These are phyloP conservation scores for Fusarium multiceps DNA, from an alignment of 2,329 filamentous ascomycete genomes.

Conservation along the genomic window DNA sequence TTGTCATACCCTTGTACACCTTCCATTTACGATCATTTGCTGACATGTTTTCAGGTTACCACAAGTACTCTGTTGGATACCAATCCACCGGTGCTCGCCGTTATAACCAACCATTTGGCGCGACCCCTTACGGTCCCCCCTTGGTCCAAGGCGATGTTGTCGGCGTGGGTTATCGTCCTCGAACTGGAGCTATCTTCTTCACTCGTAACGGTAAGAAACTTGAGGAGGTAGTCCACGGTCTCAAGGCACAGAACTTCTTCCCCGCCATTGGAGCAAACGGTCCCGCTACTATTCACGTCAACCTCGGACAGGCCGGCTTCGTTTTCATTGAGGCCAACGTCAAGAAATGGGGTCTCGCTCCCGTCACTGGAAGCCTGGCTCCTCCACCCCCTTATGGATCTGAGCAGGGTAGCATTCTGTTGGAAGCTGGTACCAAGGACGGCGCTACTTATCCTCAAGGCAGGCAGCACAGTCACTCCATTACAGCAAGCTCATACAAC, in stretches of 20 bases:
- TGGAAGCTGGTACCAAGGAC: conserved; percentile 83
- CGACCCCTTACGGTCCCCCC: conserved; percentile 82
- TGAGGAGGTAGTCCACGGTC: conserved; percentile 90
- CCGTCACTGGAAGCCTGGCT: conserved; percentile 93
- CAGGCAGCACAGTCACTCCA: conserved; percentile 61
- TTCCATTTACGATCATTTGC: conserved; percentile 10
- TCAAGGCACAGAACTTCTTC: conserved; percentile 97
- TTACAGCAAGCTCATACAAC: conserved; percentile 51
- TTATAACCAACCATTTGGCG: conserved; percentile 90
- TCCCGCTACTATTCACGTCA: conserved; percentile 92
- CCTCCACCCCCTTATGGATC: conserved; percentile 97
- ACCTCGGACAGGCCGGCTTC: conserved; percentile 97
- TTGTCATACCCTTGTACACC: conserved; percentile 11
- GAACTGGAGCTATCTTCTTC: conserved; percentile 96
- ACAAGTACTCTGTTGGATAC: conserved; percentile 93
- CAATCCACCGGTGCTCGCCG: conserved; percentile 87
- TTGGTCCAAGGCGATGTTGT: conserved; percentile 96
- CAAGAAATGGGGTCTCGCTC: conserved; percentile 98
- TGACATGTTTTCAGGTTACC: conserved; percentile 70
- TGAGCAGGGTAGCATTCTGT: conserved; percentile 93
- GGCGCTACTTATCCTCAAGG: conserved; percentile 60
- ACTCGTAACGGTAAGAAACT: conserved; percentile 98
- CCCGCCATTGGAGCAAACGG: conserved; percentile 97
- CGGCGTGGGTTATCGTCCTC: conserved; percentile 92
- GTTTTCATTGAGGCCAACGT: conserved; percentile 99